phyloP scores from a whole-genome alignment of 1,284 basidiomycete genomes.

The Phellinidium pouzarii region DNA sequence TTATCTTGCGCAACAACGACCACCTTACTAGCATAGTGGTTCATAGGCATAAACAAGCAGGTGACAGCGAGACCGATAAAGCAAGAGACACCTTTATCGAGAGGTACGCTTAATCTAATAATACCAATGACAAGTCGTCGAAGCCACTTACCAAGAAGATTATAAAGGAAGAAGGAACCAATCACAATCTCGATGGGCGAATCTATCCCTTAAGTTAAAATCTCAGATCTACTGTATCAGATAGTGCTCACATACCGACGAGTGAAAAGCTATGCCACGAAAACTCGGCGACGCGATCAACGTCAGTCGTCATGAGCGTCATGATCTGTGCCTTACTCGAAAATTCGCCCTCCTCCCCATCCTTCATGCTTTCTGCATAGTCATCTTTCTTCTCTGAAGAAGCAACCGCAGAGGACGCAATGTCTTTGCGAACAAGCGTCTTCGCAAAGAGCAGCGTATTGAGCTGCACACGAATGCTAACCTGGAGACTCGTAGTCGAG shows the following conservation, averaged over 20 bases:
- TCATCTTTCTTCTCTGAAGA: constrained; percentile 25
- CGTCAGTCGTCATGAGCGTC: constrained; percentile 85
- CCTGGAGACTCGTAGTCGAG: constrained; percentile 65
- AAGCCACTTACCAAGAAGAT: constrained; percentile 56
- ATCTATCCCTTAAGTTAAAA: constrained; percentile 38
- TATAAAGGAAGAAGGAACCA: constrained; percentile 75
- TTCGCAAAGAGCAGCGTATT: constrained; percentile 86
- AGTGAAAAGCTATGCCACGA: constrained; percentile 71
- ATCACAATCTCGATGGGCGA: constrained; percentile 83
- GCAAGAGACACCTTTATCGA: constrained; percentile 48
- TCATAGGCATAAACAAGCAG: constrained; percentile 79
- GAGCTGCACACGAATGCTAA: constrained; percentile 72
- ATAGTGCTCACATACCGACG: constrained; percentile 37
- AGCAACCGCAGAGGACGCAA: constrained; percentile 54
- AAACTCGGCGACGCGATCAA: constrained; percentile 84
- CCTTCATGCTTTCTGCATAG: constrained; percentile 25
- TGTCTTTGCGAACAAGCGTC: constrained; percentile 82
- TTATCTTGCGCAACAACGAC: constrained; percentile 82
- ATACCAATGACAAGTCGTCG: not conserved
- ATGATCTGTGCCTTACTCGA: constrained; percentile 88
- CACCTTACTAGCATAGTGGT: constrained; percentile 81
- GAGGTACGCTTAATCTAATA: not conserved
- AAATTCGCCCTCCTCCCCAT: constrained; percentile 63
- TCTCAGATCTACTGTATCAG: constrained; percentile 7
- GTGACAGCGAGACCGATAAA: constrained; percentile 81